Conservation (phyloP, 148 eudicot genomes). For the Vaccinium vitisidaea region DNA sequence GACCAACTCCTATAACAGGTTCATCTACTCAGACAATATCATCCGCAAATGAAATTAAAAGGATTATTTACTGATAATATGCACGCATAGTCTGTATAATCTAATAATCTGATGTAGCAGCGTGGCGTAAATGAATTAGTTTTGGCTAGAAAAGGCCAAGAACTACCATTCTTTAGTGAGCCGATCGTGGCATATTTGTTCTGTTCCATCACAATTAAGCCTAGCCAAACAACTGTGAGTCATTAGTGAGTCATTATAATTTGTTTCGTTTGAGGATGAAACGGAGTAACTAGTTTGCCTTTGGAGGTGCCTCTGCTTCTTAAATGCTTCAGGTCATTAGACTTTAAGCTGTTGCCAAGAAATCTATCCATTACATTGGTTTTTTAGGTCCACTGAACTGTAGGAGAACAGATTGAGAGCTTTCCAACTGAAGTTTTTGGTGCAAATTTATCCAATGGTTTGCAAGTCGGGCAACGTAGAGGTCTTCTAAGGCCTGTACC, state of each 20-base stretch:
- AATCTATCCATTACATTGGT: not conserved
- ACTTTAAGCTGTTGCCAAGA: not conserved
- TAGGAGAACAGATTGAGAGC: not conserved
- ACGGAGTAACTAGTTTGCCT: not conserved
- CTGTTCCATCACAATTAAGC: not conserved
- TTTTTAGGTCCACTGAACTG: not conserved
- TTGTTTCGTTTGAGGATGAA: not conserved
- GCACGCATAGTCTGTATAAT: not conserved
- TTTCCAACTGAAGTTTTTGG: not conserved
- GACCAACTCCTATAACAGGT: no score
- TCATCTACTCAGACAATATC: no score
- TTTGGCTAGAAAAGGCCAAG: not conserved
- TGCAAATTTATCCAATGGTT: not conserved
- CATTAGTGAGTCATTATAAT: not conserved
- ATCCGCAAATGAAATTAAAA: not conserved
- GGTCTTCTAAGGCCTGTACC: not conserved
- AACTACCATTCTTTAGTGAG: not conserved
- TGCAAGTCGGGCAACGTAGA: not conserved
- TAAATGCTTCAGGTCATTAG: not conserved
- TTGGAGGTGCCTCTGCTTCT: not conserved
- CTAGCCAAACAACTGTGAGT: not conserved
- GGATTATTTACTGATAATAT: not conserved
- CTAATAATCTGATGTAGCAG: not conserved
- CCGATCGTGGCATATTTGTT: not conserved
- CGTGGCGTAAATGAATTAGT: not conserved